Percentiles rank a stretch among this genome's conserved stretches.
Evolutionary conservation across 495 filamentous ascomycete genomes (phyloP).

Genomic region (Penicillium arizonense): DNA sequence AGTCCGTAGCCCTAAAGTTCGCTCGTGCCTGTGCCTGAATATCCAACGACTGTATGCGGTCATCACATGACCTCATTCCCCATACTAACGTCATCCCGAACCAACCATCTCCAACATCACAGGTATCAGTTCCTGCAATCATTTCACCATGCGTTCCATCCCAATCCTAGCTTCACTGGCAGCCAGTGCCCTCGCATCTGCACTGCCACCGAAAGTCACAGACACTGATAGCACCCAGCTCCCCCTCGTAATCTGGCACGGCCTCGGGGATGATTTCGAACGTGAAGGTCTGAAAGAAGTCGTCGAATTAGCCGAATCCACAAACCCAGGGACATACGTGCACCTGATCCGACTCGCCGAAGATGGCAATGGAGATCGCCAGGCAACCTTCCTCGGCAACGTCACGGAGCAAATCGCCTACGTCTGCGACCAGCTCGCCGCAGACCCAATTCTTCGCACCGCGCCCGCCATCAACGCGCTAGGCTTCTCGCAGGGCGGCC

Average conservation of each 20-base stretch:
- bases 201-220: slow-evolving; percentile 11
- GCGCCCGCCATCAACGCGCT: slow-evolving; percentile 84
- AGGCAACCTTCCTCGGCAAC: slow-evolving; percentile 88
- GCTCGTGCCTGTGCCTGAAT: not conserved
- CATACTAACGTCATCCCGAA: slow-evolving; percentile 2
- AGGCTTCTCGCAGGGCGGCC: slow-evolving; percentile 93
- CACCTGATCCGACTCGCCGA: slow-evolving; percentile 77
- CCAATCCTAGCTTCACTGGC: slow-evolving; percentile 14
- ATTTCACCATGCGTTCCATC: slow-evolving; percentile 12
- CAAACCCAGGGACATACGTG: slow-evolving; percentile 80
- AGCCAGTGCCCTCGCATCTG: slow-evolving; percentile 13
- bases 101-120: slow-evolving; percentile 1
- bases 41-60: not conserved
- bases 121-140: not conserved
- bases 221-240: slow-evolving; percentile 47
- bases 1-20: too few species aligned
- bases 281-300: slow-evolving; percentile 69
- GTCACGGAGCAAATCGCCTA: slow-evolving; percentile 72
- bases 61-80: not conserved
- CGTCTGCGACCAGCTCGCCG: slow-evolving; percentile 77
- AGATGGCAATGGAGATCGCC: slow-evolving; percentile 63
- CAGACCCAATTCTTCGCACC: slow-evolving; percentile 74
- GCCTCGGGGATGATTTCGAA: slow-evolving; percentile 67
- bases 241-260: slow-evolving; percentile 94
- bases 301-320: slow-evolving; percentile 62